A percentile compares a stretch with the other conserved stretches of the same genome.
These are phyloP conservation scores for Trichophyton equinum DNA, from an alignment of 2,329 filamentous ascomycete genomes.

Conservation along the genomic window DNA sequence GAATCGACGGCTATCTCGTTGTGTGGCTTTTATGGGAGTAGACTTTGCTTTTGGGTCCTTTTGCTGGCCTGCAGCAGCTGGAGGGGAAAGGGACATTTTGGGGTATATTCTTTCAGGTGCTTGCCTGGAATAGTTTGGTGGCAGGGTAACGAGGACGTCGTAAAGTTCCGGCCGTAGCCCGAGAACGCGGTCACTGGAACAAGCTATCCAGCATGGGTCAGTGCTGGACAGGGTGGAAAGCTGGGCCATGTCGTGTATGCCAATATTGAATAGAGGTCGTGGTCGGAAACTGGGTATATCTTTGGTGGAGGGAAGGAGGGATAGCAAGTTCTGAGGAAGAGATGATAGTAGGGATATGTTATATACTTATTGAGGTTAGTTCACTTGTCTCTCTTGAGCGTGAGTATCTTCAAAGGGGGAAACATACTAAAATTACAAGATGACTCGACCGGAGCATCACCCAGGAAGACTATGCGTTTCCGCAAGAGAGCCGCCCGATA, in stretches of 20 bases:
- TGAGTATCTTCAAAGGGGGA: not conserved
- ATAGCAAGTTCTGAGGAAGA: constrained; percentile 60
- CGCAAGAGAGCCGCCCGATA: constrained; percentile 75
- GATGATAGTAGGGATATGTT: constrained; percentile 86
- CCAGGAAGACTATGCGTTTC: constrained; percentile 77
- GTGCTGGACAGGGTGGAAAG: constrained; percentile 44
- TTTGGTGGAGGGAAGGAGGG: constrained; percentile 49
- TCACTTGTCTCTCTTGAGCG: not conserved
- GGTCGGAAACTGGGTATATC: constrained; percentile 52
- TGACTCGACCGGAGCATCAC: constrained; percentile 70
- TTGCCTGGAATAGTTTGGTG: constrained; percentile 47
- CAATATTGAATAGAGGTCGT: constrained; percentile 79
- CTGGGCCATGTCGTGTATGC: constrained; percentile 80
- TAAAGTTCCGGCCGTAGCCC: constrained; percentile 75
- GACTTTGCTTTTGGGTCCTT: constrained; percentile 14
- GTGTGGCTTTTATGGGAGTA: constrained; percentile 60
- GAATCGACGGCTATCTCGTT: constrained; percentile 77
- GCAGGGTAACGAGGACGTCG: constrained; percentile 78
- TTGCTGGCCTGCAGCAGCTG: constrained; percentile 42
- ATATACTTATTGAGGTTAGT: constrained; percentile 53
- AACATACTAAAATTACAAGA: constrained; percentile 74
- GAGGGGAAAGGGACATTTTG: constrained; percentile 41
- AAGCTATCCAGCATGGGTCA: constrained; percentile 72
- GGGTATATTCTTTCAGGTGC: constrained; percentile 59
- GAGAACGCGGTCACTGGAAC: constrained; percentile 88